phyloP scores from a whole-genome alignment of 148 eudicot species.

The Vaccinium corymbosum region DNA sequence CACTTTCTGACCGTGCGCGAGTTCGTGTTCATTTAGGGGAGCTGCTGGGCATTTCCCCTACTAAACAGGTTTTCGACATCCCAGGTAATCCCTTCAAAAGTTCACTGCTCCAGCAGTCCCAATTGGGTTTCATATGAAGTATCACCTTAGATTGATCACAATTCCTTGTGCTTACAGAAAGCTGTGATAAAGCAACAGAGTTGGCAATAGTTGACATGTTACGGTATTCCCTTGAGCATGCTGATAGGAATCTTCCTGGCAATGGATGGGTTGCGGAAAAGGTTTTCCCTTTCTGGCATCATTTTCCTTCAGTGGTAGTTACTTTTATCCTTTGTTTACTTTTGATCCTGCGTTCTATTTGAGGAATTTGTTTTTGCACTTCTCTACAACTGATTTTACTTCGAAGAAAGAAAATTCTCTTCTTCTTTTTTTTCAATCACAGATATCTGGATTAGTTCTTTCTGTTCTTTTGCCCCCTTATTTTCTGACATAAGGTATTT shows the following conservation, averaged over 20 bases:
- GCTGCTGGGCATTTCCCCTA: constrained; percentile 67
- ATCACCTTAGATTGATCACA: neutral
- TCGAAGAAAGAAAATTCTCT: neutral
- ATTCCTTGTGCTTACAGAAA: constrained; percentile 40
- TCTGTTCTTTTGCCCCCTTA: neutral
- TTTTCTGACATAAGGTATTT: neutral
- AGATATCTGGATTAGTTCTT: neutral
- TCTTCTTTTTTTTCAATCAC: neutral
- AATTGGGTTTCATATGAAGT: constrained; percentile 7
- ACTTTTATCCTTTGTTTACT: neutral
- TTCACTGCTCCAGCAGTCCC: neutral
- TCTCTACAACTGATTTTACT: neutral
- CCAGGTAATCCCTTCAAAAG: constrained; percentile 46
- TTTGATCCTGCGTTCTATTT: neutral
- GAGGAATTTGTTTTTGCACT: neutral
- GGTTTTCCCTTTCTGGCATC: constrained; percentile 30
- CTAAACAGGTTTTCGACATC: constrained; percentile 75
- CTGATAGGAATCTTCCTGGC: constrained; percentile 67
- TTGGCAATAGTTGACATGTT: constrained; percentile 57
- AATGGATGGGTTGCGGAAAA: constrained; percentile 32
- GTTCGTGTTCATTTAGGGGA: constrained; percentile 72
- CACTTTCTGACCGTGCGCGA: constrained; percentile 56
- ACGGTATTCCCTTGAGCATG: constrained; percentile 61
- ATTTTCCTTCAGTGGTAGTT: neutral
- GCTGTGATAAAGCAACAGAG: constrained; percentile 45